Percentiles rank a stretch among this genome's conserved stretches.
These are phyloP conservation scores for Plasmopara viticola DNA, from an alignment of 352 stramenopile genomes.

Conservation along the genomic window DNA sequence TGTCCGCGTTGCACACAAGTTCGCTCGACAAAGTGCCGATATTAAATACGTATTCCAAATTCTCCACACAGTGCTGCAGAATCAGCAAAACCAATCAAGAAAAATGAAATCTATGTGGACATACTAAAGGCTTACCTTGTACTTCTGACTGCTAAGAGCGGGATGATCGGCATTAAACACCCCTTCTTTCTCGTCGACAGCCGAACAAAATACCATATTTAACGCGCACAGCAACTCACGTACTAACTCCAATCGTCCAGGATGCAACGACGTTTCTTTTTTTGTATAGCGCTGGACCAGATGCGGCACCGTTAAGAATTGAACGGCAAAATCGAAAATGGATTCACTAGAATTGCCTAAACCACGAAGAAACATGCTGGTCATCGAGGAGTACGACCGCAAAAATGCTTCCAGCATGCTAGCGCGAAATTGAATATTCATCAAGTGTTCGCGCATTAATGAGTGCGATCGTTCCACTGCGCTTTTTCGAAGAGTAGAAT, in stretches of 20 bases:
- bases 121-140: constrained; percentile 53
- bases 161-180: constrained; percentile 69
- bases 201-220: constrained; percentile 54
- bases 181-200: constrained; percentile 33
- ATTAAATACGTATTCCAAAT: constrained; percentile 85
- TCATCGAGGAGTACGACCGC: constrained; percentile 65
- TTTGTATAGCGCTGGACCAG: constrained; percentile 74
- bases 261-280: constrained; percentile 39
- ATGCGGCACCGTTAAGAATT: constrained; percentile 79
- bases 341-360: constrained; percentile 78
- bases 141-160: constrained; percentile 78
- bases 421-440: constrained; percentile 61
- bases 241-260: constrained; percentile 54
- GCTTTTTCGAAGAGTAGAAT: constrained; percentile 57
- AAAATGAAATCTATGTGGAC: not conserved
- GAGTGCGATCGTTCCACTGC: constrained; percentile 50
- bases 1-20: constrained; percentile 63
- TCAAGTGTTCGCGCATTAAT: constrained; percentile 72
- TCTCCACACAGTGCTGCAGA: constrained; percentile 76
- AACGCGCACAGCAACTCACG: constrained; percentile 53
- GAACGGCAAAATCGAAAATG: constrained; percentile 85
- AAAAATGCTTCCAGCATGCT: constrained; percentile 76
- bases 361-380: constrained; percentile 65
- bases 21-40: constrained; percentile 69
- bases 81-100: constrained; percentile 1